Percentiles rank a stretch among this genome's conserved stretches.
phyloP scores from a whole-genome alignment of 495 filamentous ascomycete genomes.

The Trichodelitschia bisporula region DNA sequence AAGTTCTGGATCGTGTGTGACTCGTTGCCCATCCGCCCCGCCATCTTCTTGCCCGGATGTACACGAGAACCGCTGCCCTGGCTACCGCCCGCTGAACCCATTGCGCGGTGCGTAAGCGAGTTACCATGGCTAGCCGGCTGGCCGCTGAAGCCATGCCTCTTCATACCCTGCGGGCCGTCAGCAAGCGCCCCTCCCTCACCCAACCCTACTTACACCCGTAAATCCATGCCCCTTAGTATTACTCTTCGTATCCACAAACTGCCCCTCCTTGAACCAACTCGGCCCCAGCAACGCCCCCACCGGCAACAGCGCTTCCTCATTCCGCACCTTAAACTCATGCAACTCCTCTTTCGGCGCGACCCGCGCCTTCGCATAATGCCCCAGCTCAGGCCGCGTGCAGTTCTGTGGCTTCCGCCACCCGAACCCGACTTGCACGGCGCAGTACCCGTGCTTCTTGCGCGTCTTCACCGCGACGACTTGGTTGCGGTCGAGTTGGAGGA shows the following conservation, averaged over 20 bases:
- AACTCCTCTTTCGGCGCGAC: conserved; percentile 61
- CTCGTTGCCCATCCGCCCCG: conserved; percentile 78
- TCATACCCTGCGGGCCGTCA: conserved; percentile 41
- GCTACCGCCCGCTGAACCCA: conserved; percentile 66
- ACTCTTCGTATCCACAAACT: conserved; percentile 66
- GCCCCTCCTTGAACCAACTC: conserved; percentile 71
- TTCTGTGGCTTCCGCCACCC: conserved; percentile 56
- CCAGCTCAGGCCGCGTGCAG: conserved; percentile 52
- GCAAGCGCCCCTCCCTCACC: background rate
- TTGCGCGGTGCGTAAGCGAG: conserved; percentile 68
- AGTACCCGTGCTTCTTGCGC: conserved; percentile 59
- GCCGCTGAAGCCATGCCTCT: conserved; percentile 65
- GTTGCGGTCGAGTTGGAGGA: conserved; percentile 80
- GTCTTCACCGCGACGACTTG: conserved; percentile 77
- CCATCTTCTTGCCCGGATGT: conserved; percentile 89
- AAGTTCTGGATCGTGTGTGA: conserved; percentile 73
- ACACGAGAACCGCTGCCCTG: conserved; percentile 87
- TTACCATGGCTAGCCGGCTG: conserved; percentile 88
- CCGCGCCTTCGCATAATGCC: conserved; percentile 56
- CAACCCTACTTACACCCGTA: conserved; percentile 29
- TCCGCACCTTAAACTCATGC: conserved; percentile 62
- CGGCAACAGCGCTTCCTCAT: conserved; percentile 40
- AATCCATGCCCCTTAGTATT: conserved; percentile 72
- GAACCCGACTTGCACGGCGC: conserved; percentile 66
- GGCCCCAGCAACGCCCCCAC: conserved; percentile 52